Evolutionary conservation across 2,329 filamentous ascomycete species (phyloP).

Genomic region (Atkinsonella hypoxylon): DNA sequence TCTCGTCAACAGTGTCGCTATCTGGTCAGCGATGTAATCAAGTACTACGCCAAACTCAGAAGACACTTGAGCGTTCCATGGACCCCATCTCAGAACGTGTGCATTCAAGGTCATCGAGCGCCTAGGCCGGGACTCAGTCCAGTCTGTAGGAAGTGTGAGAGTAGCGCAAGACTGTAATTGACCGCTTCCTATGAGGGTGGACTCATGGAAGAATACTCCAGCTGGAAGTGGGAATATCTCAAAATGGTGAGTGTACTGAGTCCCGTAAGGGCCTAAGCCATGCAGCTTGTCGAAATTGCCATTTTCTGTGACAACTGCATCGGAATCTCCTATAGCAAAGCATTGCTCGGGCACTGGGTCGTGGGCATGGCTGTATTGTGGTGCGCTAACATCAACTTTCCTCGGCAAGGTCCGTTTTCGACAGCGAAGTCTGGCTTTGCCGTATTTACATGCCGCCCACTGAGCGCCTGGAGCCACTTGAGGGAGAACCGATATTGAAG

Average conservation of each 20-base stretch:
- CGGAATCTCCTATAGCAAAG: background rate
- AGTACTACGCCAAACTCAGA: conserved; percentile 51
- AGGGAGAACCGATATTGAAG: background rate
- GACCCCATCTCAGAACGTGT: conserved; percentile 39
- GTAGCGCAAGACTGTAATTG: conserved; percentile 21
- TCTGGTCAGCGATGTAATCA: conserved; percentile 42
- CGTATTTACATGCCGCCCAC: background rate
- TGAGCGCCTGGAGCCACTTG: background rate
- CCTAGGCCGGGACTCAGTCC: conserved; percentile 18
- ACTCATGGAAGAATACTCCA: conserved; percentile 47
- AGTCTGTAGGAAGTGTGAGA: conserved; percentile 11
- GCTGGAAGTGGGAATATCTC: conserved; percentile 46
- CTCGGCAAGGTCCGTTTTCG: conserved; percentile 33
- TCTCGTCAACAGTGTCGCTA: conserved; percentile 13
- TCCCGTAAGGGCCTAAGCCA: conserved; percentile 48
- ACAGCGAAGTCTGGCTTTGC: conserved; percentile 16
- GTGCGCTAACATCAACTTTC: conserved; percentile 35
- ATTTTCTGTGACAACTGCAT: conserved; percentile 8
- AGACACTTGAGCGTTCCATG: conserved; percentile 45
- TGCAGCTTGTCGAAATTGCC: conserved; percentile 23
- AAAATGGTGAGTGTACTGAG: conserved; percentile 49
- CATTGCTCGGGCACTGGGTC: conserved; percentile 31
- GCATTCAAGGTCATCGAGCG: conserved; percentile 34
- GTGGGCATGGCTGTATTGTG: conserved; percentile 40
- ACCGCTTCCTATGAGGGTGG: conserved; percentile 46